phyloP scores from a whole-genome alignment of 805 yeast species.

The Candida parachauliodes region DNA sequence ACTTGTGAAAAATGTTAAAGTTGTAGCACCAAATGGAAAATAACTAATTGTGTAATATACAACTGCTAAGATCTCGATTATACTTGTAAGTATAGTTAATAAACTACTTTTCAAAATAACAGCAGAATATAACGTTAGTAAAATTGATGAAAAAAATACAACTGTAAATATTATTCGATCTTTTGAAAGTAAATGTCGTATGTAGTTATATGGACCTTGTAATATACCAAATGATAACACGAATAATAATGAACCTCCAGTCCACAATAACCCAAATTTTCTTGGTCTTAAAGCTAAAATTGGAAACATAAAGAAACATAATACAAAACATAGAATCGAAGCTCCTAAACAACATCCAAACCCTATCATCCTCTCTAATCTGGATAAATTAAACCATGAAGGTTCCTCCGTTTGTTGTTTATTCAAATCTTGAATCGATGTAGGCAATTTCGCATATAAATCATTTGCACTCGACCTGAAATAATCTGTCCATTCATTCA shows the following conservation, averaged over 20 bases:
- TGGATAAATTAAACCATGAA: constrained; percentile 67
- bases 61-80: constrained; percentile 81
- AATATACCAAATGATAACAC: constrained; percentile 85
- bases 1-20: constrained; percentile 50
- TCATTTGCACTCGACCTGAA: constrained; percentile 45
- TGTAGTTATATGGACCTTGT: constrained; percentile 87
- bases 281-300: constrained; percentile 85
- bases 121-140: constrained; percentile 75
- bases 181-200: constrained; percentile 67
- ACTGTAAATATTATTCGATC: constrained; percentile 77
- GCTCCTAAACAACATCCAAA: constrained; percentile 76
- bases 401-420: constrained; percentile 59
- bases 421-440: constrained; percentile 18
- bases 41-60: constrained; percentile 86
- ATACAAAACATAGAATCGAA: constrained; percentile 72
- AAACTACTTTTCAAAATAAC: constrained; percentile 64
- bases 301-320: constrained; percentile 84
- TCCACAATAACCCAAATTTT: constrained; percentile 88
- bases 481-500: constrained; percentile 43
- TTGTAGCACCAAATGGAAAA: constrained; percentile 92
- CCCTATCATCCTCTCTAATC: constrained; percentile 77
- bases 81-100: constrained; percentile 69
- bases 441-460: constrained; percentile 63
- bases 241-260: constrained; percentile 84
- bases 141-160: constrained; percentile 76